Evolutionary conservation across 2,329 filamentous ascomycete genomes (phyloP), one percentile per base, ranked within the genome.

Genomic region (Trichoderma sp.): DNA sequence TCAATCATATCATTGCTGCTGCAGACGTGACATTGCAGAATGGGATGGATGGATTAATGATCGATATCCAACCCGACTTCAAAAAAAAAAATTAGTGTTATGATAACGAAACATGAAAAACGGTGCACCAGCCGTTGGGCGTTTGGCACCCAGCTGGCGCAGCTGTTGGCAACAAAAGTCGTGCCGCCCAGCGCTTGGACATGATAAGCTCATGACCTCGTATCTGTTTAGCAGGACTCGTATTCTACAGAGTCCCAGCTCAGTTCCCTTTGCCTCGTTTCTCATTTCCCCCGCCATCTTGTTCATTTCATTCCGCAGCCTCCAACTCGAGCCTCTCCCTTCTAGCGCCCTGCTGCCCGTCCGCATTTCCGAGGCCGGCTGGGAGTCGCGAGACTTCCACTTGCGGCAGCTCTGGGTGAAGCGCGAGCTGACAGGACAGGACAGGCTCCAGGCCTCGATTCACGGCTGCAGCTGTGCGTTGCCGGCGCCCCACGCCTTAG

Each of bases 301-400:
- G 15, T 27, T 58, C 53, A 42, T 42, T 42, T 60, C 57, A 48
- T 60, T 60, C 57, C 57, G 39, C 45, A 63, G 42, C 5, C 39
- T 45, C 59, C 48, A n/a, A 35, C 53, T 57, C 32, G 50, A n/a
- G 22, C 53, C 53, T 57, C 53, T n/a, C 19, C 19, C 57, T 50
- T 50, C 42, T 52, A 63, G 59, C 42, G 59, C 59, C 42, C 42
- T 22, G 42, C 29, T 63, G 25, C 42, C 42, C 39, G 59, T 45
- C 59, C 42, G 42, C 42, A 63, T 63, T 34, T 42, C 22, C 42
- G 59, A 63, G 42, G 59, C 42, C 42, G 59, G 59, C 59, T 63
- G 42, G 52, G 52, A 35, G 59, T 52, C 42, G 50, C 42, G 59
- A 63, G 48, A 52, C 59, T 22, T 37, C 37, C 42, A 22, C n/a